These are phyloP conservation scores for Verticillium klebahnii DNA, from an alignment of 2,329 filamentous ascomycete species.

Conservation along the genomic window DNA sequence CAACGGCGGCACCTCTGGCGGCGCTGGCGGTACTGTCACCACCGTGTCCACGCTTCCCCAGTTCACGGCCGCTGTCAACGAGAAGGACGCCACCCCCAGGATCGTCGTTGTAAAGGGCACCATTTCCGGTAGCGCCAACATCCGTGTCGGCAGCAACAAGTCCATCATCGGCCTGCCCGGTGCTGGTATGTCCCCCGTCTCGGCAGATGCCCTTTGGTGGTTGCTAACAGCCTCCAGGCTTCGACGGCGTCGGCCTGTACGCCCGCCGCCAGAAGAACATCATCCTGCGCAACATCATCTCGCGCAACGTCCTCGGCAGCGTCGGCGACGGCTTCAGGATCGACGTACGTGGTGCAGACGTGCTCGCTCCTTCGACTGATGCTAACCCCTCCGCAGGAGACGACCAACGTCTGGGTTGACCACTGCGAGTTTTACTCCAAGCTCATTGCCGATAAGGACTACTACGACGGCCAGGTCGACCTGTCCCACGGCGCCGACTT, in stretches of 20 bases:
- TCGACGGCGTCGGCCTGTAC: conserved; percentile 41
- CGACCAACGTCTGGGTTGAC: conserved; percentile 44
- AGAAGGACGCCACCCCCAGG: conserved; percentile 38
- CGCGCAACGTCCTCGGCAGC: neutral
- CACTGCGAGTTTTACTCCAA: conserved; percentile 35
- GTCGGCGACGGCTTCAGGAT: conserved; percentile 35
- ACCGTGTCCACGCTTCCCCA: conserved; percentile 39
- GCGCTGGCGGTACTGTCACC: conserved; percentile 34
- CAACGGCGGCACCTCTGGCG: conserved; percentile 40
- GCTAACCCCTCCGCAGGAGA: conserved; percentile 27
- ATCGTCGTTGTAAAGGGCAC: conserved; percentile 32
- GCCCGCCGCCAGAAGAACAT: conserved; percentile 48
- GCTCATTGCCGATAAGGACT: conserved; percentile 33
- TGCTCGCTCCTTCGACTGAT: neutral
- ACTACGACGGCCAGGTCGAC: conserved; percentile 38
- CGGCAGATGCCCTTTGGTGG: neutral
- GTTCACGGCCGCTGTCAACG: conserved; percentile 28
- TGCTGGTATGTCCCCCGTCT: conserved; percentile 2
- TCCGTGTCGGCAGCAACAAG: conserved; percentile 36
- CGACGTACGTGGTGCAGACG: conserved; percentile 4
- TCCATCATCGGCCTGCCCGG: conserved; percentile 32
- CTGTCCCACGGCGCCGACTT: conserved; percentile 37
- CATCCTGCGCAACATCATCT: conserved; percentile 49
- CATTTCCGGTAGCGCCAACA: conserved; percentile 30
- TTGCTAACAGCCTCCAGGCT: conserved; percentile 13